Base-by-base conservation (phyloP, 352 stramenopile genomes). In the Aphanomyces cochlioides region DNA sequence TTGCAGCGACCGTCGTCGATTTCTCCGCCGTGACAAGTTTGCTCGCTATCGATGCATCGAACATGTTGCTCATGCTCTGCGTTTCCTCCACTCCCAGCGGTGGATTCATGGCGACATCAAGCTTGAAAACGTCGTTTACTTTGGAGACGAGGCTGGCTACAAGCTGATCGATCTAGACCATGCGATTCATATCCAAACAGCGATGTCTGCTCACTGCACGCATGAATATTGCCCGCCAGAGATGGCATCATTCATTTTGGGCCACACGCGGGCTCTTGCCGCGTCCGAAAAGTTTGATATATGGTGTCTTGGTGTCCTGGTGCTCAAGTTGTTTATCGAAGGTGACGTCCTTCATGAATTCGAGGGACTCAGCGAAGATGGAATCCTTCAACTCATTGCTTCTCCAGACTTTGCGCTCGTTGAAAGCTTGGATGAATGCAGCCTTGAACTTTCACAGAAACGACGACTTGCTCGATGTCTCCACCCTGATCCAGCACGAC, bases 111-210 rank as follows among this genome's bases (percentile, higher is more conserved):
- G 45, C 45, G 45, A 53, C 45, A 53, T 53, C 45, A 53, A 53
- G 45, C 45, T 53, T 19, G 45, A 53, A 53, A 53, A 53, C 45
- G 45, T 53, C 45, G 45, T 53, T n/a, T 53, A n/a, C n/a, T 15
- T 53, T 19, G n/a, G 45, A 15, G 13, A 53, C 13, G 45, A n/a
- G 45, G n/a, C 13, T 15, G 13, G 45, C 45, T 53, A 53, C 45
- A 53, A 53, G 45, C 45, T 53, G 45, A 19, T 53, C n/a, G 45
- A 53, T 19, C 13, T 53, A 19, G 45, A 53, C 45, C 13, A 53
- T 19, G 45, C 45, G 13, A 53, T n/a, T 15, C 45, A 15, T 15
- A n/a, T 53, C n/a, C 13, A 19, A 15, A 15, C 13, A 15, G 45
- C n/a, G 13, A 53, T 53, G 45, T n/a, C 13, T 19, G 13, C 13